Conservation (phyloP, 148 eudicot genomes). For the Vaccinium myrtillus region DNA sequence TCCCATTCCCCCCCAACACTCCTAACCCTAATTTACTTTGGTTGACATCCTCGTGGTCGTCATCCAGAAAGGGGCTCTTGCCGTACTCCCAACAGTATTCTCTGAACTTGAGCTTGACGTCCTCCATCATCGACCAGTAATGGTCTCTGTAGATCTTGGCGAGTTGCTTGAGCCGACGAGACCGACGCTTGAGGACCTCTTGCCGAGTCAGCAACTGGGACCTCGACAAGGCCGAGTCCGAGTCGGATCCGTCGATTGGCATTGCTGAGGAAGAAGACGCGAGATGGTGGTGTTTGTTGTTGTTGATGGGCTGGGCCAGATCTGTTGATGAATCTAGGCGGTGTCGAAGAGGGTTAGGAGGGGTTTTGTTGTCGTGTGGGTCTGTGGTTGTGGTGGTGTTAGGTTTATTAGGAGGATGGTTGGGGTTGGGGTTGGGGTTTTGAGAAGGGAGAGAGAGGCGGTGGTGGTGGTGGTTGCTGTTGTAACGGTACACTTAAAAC, state of each 20-base stretch:
- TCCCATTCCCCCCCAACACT: conserved; percentile 15
- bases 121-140: conserved; percentile 75
- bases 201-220: conserved; percentile 36
- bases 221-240: conserved; percentile 30
- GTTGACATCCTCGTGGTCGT: conserved; percentile 14
- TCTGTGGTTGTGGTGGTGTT: background rate
- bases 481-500: too few relatives aligned
- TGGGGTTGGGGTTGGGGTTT: background rate
- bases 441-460: background rate
- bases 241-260: conserved; percentile 19
- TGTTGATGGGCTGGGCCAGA: background rate
- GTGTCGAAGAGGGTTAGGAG: background rate
- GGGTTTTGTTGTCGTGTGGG: background rate
- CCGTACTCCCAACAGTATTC: conserved; percentile 59
- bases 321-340: background rate
- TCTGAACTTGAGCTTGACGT: conserved; percentile 37
- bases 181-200: conserved; percentile 53
- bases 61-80: conserved; percentile 35
- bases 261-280: conserved; percentile 22
- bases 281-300: background rate
- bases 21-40: conserved; percentile 32
- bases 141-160: conserved; percentile 39
- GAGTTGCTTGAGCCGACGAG: conserved; percentile 41
- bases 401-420: background rate
- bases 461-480: background rate